Conservation (phyloP, 208 protist species). For the Leishmania guyanensis region DNA sequence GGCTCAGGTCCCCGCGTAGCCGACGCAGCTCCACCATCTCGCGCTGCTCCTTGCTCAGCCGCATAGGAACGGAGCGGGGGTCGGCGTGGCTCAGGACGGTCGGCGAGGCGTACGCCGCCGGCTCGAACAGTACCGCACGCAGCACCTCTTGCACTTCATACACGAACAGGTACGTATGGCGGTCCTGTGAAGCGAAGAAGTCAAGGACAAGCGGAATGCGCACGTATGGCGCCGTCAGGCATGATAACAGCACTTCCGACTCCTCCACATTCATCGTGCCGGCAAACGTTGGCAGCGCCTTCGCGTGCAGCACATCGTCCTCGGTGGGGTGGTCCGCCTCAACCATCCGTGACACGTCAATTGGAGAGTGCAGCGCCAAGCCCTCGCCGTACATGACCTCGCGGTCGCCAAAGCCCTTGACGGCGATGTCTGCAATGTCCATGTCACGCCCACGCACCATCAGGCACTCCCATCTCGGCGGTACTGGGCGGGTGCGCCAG, state of each 20-base stretch:
- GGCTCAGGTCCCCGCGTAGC: slow-evolving; percentile 41
- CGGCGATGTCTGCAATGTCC: slow-evolving; percentile 79
- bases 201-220: slow-evolving; percentile 83
- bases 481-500: slow-evolving; percentile 61
- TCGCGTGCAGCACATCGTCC: slow-evolving; percentile 89
- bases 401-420: slow-evolving; percentile 75
- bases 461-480: slow-evolving; percentile 69
- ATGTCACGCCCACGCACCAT: slow-evolving; percentile 79
- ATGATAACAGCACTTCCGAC: slow-evolving; percentile 84
- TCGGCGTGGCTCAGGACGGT: slow-evolving; percentile 28
- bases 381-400: slow-evolving; percentile 82
- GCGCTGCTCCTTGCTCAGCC: slow-evolving; percentile 56
- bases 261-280: slow-evolving; percentile 72
- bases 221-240: slow-evolving; percentile 86
- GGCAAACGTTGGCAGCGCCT: slow-evolving; percentile 71
- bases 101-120: slow-evolving; percentile 64
- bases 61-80: slow-evolving; percentile 64
- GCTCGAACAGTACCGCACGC: slow-evolving; percentile 92
- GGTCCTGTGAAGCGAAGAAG: slow-evolving; percentile 89
- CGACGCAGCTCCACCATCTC: slow-evolving; percentile 33
- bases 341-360: slow-evolving; percentile 65
- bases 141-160: slow-evolving; percentile 70
- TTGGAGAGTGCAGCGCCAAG: slow-evolving; percentile 67
- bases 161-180: slow-evolving; percentile 77
- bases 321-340: slow-evolving; percentile 65